phyloP scores from a whole-genome alignment of 805 yeast genomes.

The Candida caryicola region DNA sequence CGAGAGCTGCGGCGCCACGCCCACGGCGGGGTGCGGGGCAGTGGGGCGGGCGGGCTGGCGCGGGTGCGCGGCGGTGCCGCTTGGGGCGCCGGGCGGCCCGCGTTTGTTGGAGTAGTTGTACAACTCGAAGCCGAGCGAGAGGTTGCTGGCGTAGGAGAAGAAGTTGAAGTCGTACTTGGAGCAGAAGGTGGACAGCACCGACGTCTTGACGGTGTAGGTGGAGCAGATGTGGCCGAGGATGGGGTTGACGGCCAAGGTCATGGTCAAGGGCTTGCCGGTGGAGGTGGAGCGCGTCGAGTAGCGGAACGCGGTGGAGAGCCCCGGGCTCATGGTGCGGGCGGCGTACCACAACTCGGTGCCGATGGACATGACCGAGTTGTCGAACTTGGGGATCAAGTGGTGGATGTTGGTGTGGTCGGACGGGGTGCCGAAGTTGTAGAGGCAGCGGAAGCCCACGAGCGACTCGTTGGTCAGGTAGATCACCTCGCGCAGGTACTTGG shows the following conservation, averaged over 20 bases:
- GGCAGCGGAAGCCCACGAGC: slow-evolving; percentile 73
- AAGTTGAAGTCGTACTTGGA: slow-evolving; percentile 86
- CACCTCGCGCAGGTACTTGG: slow-evolving; percentile 65
- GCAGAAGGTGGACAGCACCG: slow-evolving; percentile 69
- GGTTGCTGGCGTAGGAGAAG: slow-evolving; percentile 84
- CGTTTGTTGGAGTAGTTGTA: slow-evolving; percentile 47
- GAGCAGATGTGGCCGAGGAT: slow-evolving; percentile 85
- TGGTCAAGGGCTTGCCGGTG: slow-evolving; percentile 85
- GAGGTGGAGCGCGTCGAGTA: slow-evolving; percentile 83
- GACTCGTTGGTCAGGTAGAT: slow-evolving; percentile 83
- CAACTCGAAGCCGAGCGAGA: slow-evolving; percentile 82
- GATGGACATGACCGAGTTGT: slow-evolving; percentile 62
- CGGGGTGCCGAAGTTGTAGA: slow-evolving; percentile 57
- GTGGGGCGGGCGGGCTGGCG: background rate
- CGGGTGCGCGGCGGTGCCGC: background rate
- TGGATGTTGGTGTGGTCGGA: slow-evolving; percentile 7
- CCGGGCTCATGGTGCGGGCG: slow-evolving; percentile 79
- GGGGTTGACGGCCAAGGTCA: slow-evolving; percentile 86
- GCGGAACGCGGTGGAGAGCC: slow-evolving; percentile 78
- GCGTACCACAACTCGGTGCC: slow-evolving; percentile 94
- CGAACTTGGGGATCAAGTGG: slow-evolving; percentile 38
- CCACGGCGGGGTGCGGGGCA: background rate
- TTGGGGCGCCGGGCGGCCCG: background rate
- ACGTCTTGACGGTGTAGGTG: slow-evolving; percentile 81
- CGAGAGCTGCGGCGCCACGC: background rate